Evolutionary conservation across 2,329 filamentous ascomycete species (phyloP).

Genomic region (Epichloe hybrida): DNA sequence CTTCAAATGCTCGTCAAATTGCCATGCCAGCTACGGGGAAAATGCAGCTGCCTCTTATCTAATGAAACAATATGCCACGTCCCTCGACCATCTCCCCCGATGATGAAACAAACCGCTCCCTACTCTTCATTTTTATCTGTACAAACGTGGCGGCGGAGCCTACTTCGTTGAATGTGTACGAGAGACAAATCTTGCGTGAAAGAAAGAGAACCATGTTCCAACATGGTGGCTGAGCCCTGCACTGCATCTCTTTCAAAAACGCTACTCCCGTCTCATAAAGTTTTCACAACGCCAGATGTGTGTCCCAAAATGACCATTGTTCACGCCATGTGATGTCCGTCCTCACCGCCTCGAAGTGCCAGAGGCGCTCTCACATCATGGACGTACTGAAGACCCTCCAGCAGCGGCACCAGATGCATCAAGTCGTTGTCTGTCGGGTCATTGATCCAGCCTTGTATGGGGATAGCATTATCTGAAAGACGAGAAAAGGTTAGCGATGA

Average conservation of each 20-base stretch:
- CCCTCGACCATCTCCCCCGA: neutral
- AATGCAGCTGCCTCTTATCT: neutral
- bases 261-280: neutral
- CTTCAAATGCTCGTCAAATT: neutral
- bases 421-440: slow-evolving; percentile 95
- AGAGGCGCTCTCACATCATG: slow-evolving; percentile 88
- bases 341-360: slow-evolving; percentile 76
- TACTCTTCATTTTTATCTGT: neutral
- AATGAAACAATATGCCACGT: neutral
- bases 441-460: slow-evolving; percentile 98
- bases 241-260: neutral
- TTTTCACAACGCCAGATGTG: slow-evolving; percentile 4
- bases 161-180: neutral
- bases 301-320: neutral
- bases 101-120: neutral
- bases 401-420: slow-evolving; percentile 77
- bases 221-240: neutral
- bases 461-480: slow-evolving; percentile 81
- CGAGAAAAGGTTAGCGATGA: neutral
- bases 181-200: neutral
- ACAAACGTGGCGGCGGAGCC: neutral
- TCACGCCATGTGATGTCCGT: slow-evolving; percentile 44
- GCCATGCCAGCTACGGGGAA: neutral
- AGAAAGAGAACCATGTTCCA: neutral
- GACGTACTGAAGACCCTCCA: slow-evolving; percentile 92